phyloP scores from a whole-genome alignment of 2,329 filamentous ascomycete genomes.

The Ophidiomyces ophidiicola region DNA sequence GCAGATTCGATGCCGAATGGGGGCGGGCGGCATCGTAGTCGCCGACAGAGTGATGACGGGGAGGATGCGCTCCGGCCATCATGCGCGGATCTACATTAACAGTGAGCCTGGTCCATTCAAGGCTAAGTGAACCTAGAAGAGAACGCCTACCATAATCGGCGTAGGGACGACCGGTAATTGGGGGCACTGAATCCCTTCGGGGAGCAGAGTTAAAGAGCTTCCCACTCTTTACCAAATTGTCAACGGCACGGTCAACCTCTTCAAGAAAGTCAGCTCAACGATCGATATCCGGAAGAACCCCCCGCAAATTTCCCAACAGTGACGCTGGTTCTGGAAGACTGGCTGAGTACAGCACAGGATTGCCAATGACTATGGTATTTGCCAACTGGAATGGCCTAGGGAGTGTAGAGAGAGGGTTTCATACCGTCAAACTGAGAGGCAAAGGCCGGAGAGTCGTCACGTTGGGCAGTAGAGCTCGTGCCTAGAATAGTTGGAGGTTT shows the following conservation, averaged over 20 bases:
- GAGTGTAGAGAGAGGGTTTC: constrained; percentile 26
- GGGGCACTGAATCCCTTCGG: constrained; percentile 70
- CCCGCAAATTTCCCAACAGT: background rate
- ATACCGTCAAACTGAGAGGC: constrained; percentile 80
- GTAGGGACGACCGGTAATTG: constrained; percentile 48
- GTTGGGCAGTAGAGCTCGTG: constrained; percentile 60
- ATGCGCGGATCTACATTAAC: constrained; percentile 54
- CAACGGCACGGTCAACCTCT: constrained; percentile 94
- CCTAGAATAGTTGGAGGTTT: constrained; percentile 37
- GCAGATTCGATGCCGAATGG: constrained; percentile 64
- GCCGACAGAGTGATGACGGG: constrained; percentile 72
- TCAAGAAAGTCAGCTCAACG: constrained; percentile 13
- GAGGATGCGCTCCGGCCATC: constrained; percentile 39
- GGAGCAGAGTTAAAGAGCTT: constrained; percentile 66
- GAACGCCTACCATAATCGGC: constrained; percentile 43
- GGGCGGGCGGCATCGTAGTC: constrained; percentile 69
- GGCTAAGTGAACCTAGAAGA: constrained; percentile 13
- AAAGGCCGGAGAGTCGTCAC: constrained; percentile 67
- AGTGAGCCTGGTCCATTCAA: constrained; percentile 11
- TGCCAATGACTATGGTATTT: background rate
- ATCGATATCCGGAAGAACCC: too few species aligned
- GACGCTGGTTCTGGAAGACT: constrained; percentile 1
- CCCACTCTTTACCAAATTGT: constrained; percentile 92
- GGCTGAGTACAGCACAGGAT: constrained; percentile 6
- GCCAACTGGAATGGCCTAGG: background rate